Conservation (phyloP, 768 basidiomycete genomes). For the Tylopilus sp. region DNA sequence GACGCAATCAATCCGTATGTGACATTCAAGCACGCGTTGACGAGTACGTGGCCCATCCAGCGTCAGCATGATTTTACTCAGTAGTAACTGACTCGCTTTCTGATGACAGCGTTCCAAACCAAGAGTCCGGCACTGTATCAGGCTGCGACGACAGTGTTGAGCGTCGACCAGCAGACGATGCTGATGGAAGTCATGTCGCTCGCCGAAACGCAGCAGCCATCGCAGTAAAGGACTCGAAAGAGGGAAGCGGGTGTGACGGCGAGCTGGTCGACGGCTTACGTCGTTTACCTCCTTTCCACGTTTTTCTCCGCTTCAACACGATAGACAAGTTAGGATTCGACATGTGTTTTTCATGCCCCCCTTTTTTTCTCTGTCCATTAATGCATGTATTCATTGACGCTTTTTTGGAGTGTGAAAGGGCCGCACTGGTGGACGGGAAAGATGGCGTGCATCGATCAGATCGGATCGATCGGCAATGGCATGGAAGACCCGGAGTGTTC, state of each 20-base stretch:
- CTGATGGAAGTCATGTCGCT: slow-evolving; percentile 84
- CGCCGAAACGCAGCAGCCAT: slow-evolving; percentile 44
- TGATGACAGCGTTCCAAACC: slow-evolving; percentile 57
- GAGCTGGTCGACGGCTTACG: not conserved
- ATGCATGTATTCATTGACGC: not conserved
- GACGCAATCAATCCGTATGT: slow-evolving; percentile 76
- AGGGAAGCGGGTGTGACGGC: not conserved
- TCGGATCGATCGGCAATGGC: not conserved
- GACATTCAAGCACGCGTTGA: slow-evolving; percentile 74
- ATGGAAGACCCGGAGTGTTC: not conserved
- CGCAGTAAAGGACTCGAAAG: slow-evolving; percentile 2
- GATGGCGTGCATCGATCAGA: not conserved
- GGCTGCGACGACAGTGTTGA: slow-evolving; percentile 65
- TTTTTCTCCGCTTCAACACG: not conserved
- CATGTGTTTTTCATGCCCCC: not conserved
- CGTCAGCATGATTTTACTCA: too few species aligned
- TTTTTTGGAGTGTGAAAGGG: not conserved
- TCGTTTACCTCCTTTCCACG: not conserved
- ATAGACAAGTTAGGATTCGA: not conserved
- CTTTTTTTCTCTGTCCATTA: not conserved
- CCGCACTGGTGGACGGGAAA: not conserved
- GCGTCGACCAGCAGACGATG: slow-evolving; percentile 71
- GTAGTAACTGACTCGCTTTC: not conserved
- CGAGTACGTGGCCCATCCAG: slow-evolving; percentile 42
- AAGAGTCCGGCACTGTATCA: slow-evolving; percentile 67